Base-by-base conservation (phyloP, 2,329 filamentous ascomycete genomes). In the Alternaria atra region DNA sequence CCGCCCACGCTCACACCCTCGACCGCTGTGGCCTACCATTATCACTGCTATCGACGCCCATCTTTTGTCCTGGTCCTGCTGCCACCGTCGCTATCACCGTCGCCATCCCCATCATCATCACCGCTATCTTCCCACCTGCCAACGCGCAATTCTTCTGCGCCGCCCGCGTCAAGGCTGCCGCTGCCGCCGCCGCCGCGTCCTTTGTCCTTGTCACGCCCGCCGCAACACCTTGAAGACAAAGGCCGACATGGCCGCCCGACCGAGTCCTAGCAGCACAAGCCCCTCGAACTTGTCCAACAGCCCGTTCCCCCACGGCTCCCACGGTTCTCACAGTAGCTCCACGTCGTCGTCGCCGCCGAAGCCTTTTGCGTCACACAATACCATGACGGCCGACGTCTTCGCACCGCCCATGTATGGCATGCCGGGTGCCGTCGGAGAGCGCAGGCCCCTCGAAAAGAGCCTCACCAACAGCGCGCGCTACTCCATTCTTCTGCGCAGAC, bases 401-500 rank as follows among this genome's bases (percentile, higher is more conserved):
- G 66, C 76, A 39, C 76, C 76, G 48, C 78, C 80, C 67, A 63
- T 76, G 35, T 82, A 79, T 68, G 74, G 70, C 63, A 70, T 80
- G 56, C 68, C 72, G 23, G 77, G 77, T 50, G 76, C 80, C 55
- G 79, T 79, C 52, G 79, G 76, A 39, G 80, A 82, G 65, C 77
- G 80, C 61, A 74, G 80, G 55, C 65, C 75, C 9, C 48, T 74
- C 30, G 80, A 81, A 53, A 78, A 75, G 65, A 75, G 61, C 47
- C 61, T 70, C 35, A 72, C 73, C 6, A 52, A 58, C 52, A 73
- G 72, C 47, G 63, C 56, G 44, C 66, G 67, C 34, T 71, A 77
- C 51, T 70, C 77, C 54, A 80, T 90, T 61, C 75, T 87, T 56
- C 82, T 90, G 79, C 86, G 86, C 70, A 86, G 84, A 67, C 80